These are phyloP conservation scores for Moniliophthora roreri DNA, from an alignment of 1,284 basidiomycete genomes.

Conservation along the genomic window DNA sequence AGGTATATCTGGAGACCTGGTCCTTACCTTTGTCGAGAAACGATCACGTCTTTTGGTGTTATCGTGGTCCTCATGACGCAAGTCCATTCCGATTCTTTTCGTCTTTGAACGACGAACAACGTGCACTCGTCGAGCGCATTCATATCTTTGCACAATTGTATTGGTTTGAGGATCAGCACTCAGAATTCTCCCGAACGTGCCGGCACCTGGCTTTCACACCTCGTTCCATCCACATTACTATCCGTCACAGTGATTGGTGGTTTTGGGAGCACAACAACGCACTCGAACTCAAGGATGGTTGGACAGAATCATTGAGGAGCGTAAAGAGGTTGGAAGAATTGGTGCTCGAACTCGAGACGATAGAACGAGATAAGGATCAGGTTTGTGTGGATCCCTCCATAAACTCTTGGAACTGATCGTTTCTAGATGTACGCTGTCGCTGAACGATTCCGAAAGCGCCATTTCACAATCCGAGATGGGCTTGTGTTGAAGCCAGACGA, in stretches of 20 bases:
- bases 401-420: background rate
- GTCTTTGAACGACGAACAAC: constrained; percentile 13
- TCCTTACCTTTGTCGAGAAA: constrained; percentile 18
- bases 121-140: constrained; percentile 14
- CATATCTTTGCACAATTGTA: constrained; percentile 27
- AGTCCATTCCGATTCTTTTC: constrained; percentile 3
- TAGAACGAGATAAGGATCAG: constrained; percentile 14
- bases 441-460: background rate
- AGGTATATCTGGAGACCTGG: constrained; percentile 23
- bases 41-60: constrained; percentile 23
- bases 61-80: constrained; percentile 13
- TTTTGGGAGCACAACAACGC: constrained; percentile 15
- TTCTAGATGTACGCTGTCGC: constrained; percentile 12
- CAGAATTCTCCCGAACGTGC: background rate
- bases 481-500: background rate
- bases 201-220: background rate
- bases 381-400: background rate
- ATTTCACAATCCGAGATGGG: background rate
- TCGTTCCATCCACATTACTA: constrained; percentile 14
- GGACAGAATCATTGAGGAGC: background rate
- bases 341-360: constrained; percentile 11
- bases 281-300: background rate
- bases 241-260: constrained; percentile 22
- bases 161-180: constrained; percentile 18
- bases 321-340: constrained; percentile 5